Base-by-base conservation (phyloP, 129 eudicot species). In the carrot (Daucus carota) region DNA sequence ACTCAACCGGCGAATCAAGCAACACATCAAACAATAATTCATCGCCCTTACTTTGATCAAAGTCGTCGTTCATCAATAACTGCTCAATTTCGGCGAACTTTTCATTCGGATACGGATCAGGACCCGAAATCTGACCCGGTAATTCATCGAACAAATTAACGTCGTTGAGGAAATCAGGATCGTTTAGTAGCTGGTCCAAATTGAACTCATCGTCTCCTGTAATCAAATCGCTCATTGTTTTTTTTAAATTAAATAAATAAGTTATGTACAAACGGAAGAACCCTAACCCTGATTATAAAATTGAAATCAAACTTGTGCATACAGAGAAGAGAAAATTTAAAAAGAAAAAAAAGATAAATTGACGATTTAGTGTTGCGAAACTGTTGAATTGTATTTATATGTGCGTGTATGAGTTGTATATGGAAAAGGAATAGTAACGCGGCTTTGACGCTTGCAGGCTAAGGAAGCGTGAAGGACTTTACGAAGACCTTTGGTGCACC, bases 1-100 rank as follows among this genome's bases (percentile, higher is more conserved):
- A 71, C 11, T 71, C 74, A 71, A 42, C 54, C 18, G 75, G 75
- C 34, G 57, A 42, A 24, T 71, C 57, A 26, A 22, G 75, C 54
- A 24, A 31, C 46, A 43, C 12, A 43, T 15, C 36, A 0, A 5
- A 38, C 18, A 40, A 11, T 0, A 41, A 70, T 2, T 5, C 16
- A 0, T n/a, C 26, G 9, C 15, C 17, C 1, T 20, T 1, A 1
- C 40, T 50, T 1, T 70, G 32, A 15, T 26, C 75, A 72, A 70
- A 45, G 36, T 72, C 75, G 15, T 72, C 75, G 75, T 72, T 72
- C 75, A 72, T 42, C 24, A 72, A 32, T 2, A 72, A 24, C 38
- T 72, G 5, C 75, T 72, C 54, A 28, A 72, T 43, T 1, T 72
- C 57, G 26, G 2, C 40, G 3, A 72, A 13, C 33, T 42, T 36